Evolutionary conservation across 768 basidiomycete genomes (phyloP).

Genomic region (Termitomyces sp.): DNA sequence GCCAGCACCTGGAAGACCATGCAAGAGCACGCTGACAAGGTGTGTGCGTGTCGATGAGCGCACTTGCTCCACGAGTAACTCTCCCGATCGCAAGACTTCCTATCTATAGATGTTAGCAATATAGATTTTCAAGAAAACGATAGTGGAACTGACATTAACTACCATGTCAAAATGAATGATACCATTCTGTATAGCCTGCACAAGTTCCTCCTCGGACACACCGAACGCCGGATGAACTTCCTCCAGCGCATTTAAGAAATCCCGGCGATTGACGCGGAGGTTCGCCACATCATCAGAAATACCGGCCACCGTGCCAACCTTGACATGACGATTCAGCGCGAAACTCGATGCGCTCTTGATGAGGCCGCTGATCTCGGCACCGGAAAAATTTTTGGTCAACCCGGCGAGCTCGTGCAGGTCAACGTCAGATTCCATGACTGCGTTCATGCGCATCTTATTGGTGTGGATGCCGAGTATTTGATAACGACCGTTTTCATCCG

Average conservation of each 20-base stretch:
- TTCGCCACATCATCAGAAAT: slow-evolving; percentile 95
- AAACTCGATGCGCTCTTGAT: slow-evolving; percentile 99
- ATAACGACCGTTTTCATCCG: slow-evolving; percentile 85
- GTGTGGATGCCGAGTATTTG: slow-evolving; percentile 98
- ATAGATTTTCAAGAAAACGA: background rate
- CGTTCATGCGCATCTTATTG: slow-evolving; percentile 85
- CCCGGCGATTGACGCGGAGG: slow-evolving; percentile 75
- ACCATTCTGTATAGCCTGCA: slow-evolving; percentile 91
- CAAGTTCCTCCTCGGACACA: slow-evolving; percentile 94
- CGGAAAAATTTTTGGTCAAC: slow-evolving; percentile 94
- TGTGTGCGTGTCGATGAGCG: slow-evolving; percentile 85
- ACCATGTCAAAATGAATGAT: slow-evolving; percentile 81
- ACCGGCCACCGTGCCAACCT: slow-evolving; percentile 95
- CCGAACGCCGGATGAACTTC: slow-evolving; percentile 97
- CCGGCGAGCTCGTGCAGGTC: slow-evolving; percentile 76
- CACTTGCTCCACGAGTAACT: slow-evolving; percentile 91
- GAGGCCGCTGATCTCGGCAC: slow-evolving; percentile 92
- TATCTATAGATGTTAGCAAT: slow-evolving; percentile 23
- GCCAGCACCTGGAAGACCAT: slow-evolving; percentile 86
- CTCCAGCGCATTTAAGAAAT: slow-evolving; percentile 87
- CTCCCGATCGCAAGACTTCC: slow-evolving; percentile 84
- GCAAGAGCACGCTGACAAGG: slow-evolving; percentile 83
- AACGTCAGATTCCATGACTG: slow-evolving; percentile 85
- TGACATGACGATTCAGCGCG: slow-evolving; percentile 96
- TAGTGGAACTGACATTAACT: slow-evolving; percentile 61